Evolutionary conservation across 306 rosid species (phyloP).

Genomic region (Arachis hypogaea): DNA sequence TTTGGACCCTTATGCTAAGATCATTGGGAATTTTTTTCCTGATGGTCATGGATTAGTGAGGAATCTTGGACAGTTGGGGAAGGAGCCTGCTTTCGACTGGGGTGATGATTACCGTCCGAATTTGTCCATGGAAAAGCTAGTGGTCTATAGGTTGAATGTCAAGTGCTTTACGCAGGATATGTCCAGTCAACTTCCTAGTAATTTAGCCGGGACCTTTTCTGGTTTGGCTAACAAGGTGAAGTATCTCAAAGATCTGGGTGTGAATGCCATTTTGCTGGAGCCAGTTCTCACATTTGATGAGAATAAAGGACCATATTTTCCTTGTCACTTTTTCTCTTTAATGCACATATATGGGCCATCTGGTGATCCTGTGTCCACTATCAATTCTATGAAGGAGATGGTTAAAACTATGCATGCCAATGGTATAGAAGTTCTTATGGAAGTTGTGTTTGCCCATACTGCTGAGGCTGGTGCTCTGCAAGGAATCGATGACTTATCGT

Average conservation of each 20-base stretch:
- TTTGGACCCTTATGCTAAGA: constrained; percentile 87
- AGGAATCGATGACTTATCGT: constrained; percentile 73
- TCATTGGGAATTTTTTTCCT: constrained; percentile 51
- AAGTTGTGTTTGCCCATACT: constrained; percentile 87
- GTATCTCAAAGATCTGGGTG: constrained; percentile 74
- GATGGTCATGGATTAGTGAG: constrained; percentile 44
- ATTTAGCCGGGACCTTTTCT: constrained; percentile 80
- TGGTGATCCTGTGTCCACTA: constrained; percentile 57
- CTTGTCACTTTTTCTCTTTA: constrained; percentile 79
- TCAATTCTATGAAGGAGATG: constrained; percentile 82
- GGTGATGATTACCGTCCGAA: constrained; percentile 52
- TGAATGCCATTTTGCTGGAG: constrained; percentile 81
- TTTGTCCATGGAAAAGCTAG: constrained; percentile 66
- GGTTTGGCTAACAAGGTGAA: constrained; percentile 77
- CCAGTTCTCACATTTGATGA: constrained; percentile 76
- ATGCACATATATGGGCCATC: constrained; percentile 67
- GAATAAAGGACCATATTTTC: constrained; percentile 82
- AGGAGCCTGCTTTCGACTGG: constrained; percentile 83
- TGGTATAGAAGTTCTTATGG: constrained; percentile 84
- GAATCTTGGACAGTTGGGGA: constrained; percentile 62
- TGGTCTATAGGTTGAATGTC: constrained; percentile 75
- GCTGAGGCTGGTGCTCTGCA: constrained; percentile 67
- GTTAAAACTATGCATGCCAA: constrained; percentile 78
- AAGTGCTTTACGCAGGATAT: constrained; percentile 61
- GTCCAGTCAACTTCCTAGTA: constrained; percentile 65